These are phyloP conservation scores for Schwanniomyces etchellsii DNA, from an alignment of 1,139 yeast species.

Conservation along the genomic window DNA sequence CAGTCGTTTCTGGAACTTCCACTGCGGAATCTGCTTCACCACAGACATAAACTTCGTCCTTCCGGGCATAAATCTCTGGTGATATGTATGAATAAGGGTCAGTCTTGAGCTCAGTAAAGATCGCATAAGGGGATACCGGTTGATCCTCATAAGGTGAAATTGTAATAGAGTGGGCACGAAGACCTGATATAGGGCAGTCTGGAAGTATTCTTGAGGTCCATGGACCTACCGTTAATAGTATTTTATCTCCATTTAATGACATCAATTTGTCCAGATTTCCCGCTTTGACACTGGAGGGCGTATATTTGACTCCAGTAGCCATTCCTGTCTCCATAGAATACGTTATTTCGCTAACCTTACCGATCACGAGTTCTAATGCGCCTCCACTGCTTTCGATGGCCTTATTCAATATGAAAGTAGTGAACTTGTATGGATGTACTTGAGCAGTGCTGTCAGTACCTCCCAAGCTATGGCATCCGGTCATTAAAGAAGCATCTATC, in stretches of 20 bases:
- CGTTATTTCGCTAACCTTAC: constrained; percentile 69
- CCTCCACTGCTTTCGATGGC: constrained; percentile 70
- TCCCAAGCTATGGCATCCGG: constrained; percentile 77
- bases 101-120: constrained; percentile 82
- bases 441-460: constrained; percentile 90
- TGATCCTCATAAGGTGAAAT: constrained; percentile 70
- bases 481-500: constrained; percentile 64
- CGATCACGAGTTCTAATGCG: constrained; percentile 77
- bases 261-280: constrained; percentile 22
- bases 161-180: constrained; percentile 92
- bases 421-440: constrained; percentile 92
- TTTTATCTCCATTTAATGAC: constrained; percentile 60
- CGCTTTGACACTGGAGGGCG: constrained; percentile 50
- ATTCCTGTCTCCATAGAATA: constrained; percentile 58
- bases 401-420: constrained; percentile 71
- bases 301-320: constrained; percentile 61
- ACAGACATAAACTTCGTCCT: constrained; percentile 93
- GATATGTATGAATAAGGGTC: constrained; percentile 63
- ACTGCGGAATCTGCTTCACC: constrained; percentile 95
- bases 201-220: constrained; percentile 92
- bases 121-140: constrained; percentile 83
- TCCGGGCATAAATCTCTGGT: constrained; percentile 93
- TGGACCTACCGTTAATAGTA: constrained; percentile 87
- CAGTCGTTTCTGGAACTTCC: constrained; percentile 90
- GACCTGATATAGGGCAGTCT: constrained; percentile 87